These are phyloP conservation scores for Solanum paucissectum DNA, from an alignment of 257 asterid species.

Conservation along the genomic window DNA sequence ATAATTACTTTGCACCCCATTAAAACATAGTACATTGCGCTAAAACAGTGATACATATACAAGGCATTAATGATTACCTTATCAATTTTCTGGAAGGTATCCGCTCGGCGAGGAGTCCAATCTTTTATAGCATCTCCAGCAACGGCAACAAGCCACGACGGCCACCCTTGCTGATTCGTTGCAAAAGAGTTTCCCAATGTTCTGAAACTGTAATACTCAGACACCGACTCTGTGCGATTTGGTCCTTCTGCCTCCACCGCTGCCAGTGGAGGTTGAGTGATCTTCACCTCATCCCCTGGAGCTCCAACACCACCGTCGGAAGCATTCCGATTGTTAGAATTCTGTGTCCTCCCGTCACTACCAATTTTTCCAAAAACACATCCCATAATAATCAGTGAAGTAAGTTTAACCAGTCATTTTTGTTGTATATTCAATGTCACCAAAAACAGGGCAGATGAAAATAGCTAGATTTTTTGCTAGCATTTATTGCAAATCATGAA, in stretches of 20 bases:
- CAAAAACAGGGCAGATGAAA: not conserved
- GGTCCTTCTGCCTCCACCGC: not conserved
- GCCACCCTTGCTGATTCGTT: slow-evolving; percentile 52
- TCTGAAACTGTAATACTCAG: not conserved
- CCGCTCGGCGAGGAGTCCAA: slow-evolving; percentile 88
- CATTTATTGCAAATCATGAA: not conserved
- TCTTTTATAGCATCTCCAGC: slow-evolving; percentile 72
- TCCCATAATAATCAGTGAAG: slow-evolving; percentile 4
- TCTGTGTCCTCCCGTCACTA: not conserved
- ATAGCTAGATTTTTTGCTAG: not conserved
- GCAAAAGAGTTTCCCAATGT: not conserved
- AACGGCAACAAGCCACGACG: slow-evolving; percentile 67
- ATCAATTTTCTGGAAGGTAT: slow-evolving; percentile 74
- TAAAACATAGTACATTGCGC: not conserved
- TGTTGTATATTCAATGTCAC: not conserved
- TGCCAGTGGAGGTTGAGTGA: not conserved
- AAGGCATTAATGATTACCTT: slow-evolving; percentile 29
- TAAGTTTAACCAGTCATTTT: not conserved
- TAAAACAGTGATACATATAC: not conserved
- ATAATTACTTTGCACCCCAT: not conserved
- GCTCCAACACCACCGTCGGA: not conserved
- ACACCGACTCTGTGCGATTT: not conserved
- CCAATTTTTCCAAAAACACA: slow-evolving; percentile 2
- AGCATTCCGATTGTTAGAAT: not conserved
- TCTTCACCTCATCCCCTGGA: not conserved